Percentiles rank a stretch among this genome's conserved stretches.
These are phyloP conservation scores for Colletotrichum tofieldiae DNA, from an alignment of 2,329 filamentous ascomycete genomes.

Conservation along the genomic window DNA sequence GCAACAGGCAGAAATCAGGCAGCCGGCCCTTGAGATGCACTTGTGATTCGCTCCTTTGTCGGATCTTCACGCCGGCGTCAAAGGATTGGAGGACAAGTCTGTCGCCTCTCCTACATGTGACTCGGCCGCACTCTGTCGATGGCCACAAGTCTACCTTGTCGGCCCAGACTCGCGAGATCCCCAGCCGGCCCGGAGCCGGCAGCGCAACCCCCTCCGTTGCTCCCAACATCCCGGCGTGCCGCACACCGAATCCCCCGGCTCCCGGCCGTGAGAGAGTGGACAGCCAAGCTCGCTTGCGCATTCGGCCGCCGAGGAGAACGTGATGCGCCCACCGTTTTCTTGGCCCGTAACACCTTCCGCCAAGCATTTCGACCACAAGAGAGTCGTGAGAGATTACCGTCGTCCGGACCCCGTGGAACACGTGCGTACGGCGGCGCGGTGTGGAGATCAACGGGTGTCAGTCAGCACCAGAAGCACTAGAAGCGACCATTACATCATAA, in stretches of 20 bases:
- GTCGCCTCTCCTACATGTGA: background rate
- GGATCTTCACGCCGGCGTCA: background rate
- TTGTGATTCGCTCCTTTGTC: background rate
- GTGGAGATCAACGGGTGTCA: conserved; percentile 16
- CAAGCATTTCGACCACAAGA: background rate
- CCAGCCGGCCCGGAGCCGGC: background rate
- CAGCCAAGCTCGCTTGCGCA: background rate
- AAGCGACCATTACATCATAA: conserved; percentile 12
- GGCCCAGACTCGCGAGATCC: background rate
- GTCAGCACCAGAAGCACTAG: conserved; percentile 12
- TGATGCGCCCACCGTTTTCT: background rate
- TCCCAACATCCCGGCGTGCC: background rate
- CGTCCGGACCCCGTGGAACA: background rate
- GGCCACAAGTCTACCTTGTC: no score
- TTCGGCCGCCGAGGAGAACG: background rate
- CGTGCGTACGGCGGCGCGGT: background rate
- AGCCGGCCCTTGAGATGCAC: background rate
- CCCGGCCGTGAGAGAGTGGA: background rate
- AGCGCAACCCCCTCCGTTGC: background rate
- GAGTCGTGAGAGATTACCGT: background rate
- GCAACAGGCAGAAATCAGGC: conserved; percentile 5
- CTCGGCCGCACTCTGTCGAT: background rate
- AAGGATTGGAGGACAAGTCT: background rate
- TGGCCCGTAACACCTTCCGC: conserved; percentile 1
- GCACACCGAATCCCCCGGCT: background rate